Evolutionary conservation across 805 yeast genomes (phyloP), one percentile per base, ranked within the genome.

Genomic region (Cyberlindnera galapagoensis): DNA sequence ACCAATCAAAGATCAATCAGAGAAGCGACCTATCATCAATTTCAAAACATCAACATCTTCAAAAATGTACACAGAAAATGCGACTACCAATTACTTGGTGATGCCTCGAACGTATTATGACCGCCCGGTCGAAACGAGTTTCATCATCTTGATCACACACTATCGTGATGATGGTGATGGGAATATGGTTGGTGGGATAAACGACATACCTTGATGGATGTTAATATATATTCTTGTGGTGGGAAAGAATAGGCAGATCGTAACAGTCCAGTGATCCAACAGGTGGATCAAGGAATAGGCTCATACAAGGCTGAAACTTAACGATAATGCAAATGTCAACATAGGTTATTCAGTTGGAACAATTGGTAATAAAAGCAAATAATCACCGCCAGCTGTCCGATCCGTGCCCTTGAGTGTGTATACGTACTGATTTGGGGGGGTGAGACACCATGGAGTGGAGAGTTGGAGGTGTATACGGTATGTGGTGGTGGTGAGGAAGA

Each of bases 91-190:
- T 21, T n/a, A n/a, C 35, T 26, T 33, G 56, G 67, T 56, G 67
- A 46, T 46, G 47, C 35, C 26, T 31, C 40, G 32, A 41, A 30
- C 32, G 33, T 41, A 44, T 42, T 66, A 64, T 63, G 71, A 63
- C 71, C 71, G 71, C 71, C 71, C 69, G 68, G 70, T 65, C 70
- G 68, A 43, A 43, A 34, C 29, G 9, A n/a, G 37, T 35, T 36
- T 38, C 53, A 26, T 49, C 54, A 47, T 35, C 35, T 38, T 31
- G 15, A 30, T 5, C n/a, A n/a, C n/a, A n/a, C n/a, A n/a, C n/a
- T n/a, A n/a, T n/a, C n/a, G n/a, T n/a, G n/a, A n/a, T n/a, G n/a
- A n/a, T n/a, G n/a, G 24, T n/a, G 14, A 22, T 11, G 18, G 7
- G 9, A 19, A 15, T 12, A 13, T 19, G 16, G 9, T 13, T 10